These are phyloP conservation scores for Penicillium riverlandense DNA, from an alignment of 495 filamentous ascomycete species.

Conservation along the genomic window DNA sequence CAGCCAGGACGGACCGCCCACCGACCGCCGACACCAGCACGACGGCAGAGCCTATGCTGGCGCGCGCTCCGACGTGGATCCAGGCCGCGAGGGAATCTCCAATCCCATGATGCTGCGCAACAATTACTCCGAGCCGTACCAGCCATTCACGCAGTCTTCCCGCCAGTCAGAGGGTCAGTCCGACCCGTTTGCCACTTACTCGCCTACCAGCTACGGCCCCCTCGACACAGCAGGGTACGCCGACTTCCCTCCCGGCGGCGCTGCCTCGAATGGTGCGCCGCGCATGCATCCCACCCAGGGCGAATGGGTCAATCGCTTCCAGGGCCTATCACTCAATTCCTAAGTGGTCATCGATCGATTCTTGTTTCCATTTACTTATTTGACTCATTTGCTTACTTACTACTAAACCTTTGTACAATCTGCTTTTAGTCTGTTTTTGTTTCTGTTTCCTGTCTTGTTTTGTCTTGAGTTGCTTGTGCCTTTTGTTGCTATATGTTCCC, in stretches of 20 bases:
- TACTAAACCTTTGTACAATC: conserved; percentile 10
- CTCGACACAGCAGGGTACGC: conserved; percentile 23
- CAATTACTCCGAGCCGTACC: conserved; percentile 31
- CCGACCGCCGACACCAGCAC: conserved; percentile 29
- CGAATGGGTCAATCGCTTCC: conserved; percentile 42
- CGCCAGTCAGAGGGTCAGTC: conserved; percentile 23
- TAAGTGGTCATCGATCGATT: conserved; percentile 8
- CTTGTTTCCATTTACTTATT: background rate
- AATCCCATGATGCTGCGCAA: conserved; percentile 29
- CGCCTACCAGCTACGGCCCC: conserved; percentile 20
- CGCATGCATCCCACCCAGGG: conserved; percentile 30
- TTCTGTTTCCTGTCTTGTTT: no score
- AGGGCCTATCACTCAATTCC: conserved; percentile 45
- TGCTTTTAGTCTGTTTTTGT: no score
- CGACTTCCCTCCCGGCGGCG: conserved; percentile 22
- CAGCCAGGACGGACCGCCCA: conserved; percentile 19
- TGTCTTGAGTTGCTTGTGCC: no score
- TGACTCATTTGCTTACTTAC: background rate
- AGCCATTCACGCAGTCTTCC: conserved; percentile 22
- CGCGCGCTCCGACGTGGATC: conserved; percentile 22
- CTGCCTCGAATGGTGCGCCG: conserved; percentile 17
- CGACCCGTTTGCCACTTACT: conserved; percentile 33
- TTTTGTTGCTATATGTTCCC: no score
- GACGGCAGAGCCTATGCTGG: conserved; percentile 24
- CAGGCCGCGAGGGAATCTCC: conserved; percentile 20